A percentile compares a stretch with the other conserved stretches of the same genome.
phyloP scores from a whole-genome alignment of 73 alveolate genomes.

The Tetrahymena thermophila region DNA sequence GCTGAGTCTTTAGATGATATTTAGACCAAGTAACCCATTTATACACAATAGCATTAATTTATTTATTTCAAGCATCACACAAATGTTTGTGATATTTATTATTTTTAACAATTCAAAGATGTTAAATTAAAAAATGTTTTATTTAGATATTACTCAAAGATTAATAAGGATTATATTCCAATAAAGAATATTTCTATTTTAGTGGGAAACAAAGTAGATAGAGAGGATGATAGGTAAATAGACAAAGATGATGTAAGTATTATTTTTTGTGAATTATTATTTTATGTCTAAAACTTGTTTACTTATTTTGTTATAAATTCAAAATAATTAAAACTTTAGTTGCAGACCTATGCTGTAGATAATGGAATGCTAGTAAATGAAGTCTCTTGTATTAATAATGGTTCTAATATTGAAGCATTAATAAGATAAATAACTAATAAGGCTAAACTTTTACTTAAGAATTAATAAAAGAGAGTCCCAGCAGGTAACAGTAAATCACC shows the following conservation, averaged over 20 bases:
- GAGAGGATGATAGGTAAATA: neutral
- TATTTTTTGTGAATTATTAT: neutral
- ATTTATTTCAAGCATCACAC: neutral
- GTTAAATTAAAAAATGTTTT: neutral
- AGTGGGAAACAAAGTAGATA: neutral
- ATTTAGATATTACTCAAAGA: neutral
- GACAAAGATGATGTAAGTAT: neutral
- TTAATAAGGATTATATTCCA: neutral
- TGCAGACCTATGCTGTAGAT: neutral
- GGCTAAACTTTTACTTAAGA: neutral
- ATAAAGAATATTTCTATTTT: neutral
- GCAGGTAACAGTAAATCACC: neutral
- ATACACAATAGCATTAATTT: neutral
- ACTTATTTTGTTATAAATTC: neutral
- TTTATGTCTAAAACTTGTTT: neutral
- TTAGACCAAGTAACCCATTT: neutral
- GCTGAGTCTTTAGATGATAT: neutral
- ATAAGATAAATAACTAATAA: neutral
- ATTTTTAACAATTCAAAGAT: neutral
- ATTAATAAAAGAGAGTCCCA: neutral
- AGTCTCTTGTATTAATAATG: neutral
- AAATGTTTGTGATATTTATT: neutral
- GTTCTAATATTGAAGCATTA: neutral
- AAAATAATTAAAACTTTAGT: neutral
- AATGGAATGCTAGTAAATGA: neutral